A percentile compares a stretch with the other conserved stretches of the same genome.
phyloP scores from a whole-genome alignment of 805 yeast species.

The Vanderwaltozyma polyspora region DNA sequence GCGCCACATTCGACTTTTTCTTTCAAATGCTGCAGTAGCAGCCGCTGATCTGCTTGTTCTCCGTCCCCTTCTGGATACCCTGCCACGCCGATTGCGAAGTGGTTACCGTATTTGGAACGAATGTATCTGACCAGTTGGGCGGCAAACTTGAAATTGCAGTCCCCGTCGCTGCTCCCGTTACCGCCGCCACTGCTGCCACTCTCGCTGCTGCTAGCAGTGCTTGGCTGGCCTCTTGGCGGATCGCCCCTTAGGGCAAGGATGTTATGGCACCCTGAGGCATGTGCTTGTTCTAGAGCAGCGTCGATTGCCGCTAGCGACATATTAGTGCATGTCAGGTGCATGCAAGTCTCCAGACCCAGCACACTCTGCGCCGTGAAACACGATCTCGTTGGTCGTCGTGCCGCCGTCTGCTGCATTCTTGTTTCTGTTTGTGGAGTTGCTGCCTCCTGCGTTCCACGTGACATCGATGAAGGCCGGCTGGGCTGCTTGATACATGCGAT shows the following conservation, averaged over 20 bases:
- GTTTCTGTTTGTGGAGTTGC: slow-evolving; percentile 50
- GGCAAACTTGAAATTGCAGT: slow-evolving; percentile 74
- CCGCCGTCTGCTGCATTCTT: slow-evolving; percentile 91
- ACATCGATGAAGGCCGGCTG: slow-evolving; percentile 89
- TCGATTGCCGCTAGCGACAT: slow-evolving; percentile 78
- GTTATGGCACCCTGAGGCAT: slow-evolving; percentile 86
- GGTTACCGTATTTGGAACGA: slow-evolving; percentile 64
- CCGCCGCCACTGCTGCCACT: slow-evolving; percentile 6
- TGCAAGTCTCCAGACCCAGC: slow-evolving; percentile 87
- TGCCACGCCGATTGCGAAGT: slow-evolving; percentile 92
- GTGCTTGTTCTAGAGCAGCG: slow-evolving; percentile 74
- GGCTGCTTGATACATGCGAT: slow-evolving; percentile 78
- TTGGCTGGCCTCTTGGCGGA: slow-evolving; percentile 53
- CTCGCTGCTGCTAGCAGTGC: neutral
- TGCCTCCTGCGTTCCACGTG: slow-evolving; percentile 95
- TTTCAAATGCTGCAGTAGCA: slow-evolving; percentile 50
- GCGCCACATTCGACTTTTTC: slow-evolving; percentile 93
- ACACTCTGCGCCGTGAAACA: slow-evolving; percentile 82
- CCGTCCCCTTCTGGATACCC: slow-evolving; percentile 98
- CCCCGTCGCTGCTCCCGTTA: slow-evolving; percentile 42
- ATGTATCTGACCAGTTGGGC: slow-evolving; percentile 76
- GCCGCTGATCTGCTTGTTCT: slow-evolving; percentile 49
- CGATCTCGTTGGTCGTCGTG: slow-evolving; percentile 67
- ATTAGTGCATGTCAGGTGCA: slow-evolving; percentile 96
- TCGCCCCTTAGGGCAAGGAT: slow-evolving; percentile 93